These are phyloP conservation scores for Raddia guianensis DNA, from an alignment of 176 grass and related monocot species.

Conservation along the genomic window DNA sequence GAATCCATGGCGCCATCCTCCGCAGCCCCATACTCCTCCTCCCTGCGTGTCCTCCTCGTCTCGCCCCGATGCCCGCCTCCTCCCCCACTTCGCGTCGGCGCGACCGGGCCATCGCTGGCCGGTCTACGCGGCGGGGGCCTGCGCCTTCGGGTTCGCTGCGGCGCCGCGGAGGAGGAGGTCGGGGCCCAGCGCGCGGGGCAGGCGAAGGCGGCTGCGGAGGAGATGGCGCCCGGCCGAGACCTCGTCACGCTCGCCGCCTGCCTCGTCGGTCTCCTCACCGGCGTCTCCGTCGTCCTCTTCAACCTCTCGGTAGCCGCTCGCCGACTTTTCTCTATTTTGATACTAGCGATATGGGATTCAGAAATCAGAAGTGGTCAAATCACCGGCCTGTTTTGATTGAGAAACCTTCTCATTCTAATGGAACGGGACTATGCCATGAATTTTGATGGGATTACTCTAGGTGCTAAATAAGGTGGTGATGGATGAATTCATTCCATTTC, in stretches of 20 bases:
- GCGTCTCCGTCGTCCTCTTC: slow-evolving; percentile 81
- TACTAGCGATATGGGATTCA: neutral
- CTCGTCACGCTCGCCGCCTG: slow-evolving; percentile 83
- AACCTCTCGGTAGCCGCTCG: slow-evolving; percentile 57
- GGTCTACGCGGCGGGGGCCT: neutral
- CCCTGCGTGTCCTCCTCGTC: slow-evolving; percentile 27
- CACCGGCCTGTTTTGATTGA: no score
- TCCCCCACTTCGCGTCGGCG: neutral
- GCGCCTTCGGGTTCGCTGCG: slow-evolving; percentile 34
- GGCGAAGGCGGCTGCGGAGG: slow-evolving; percentile 41
- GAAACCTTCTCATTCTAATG: no score
- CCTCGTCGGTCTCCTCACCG: slow-evolving; percentile 85
- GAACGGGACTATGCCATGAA: no score
- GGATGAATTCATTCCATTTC: no score
- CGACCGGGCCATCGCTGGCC: neutral
- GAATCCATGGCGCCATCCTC: slow-evolving; percentile 34
- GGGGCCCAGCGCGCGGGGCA: neutral
- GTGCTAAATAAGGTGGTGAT: no score
- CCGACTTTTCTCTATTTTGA: neutral
- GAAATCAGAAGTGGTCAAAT: no score
- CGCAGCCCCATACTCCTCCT: neutral
- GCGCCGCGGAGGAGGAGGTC: slow-evolving; percentile 35
- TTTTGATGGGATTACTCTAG: no score
- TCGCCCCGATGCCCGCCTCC: slow-evolving; percentile 20
- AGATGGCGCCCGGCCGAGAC: slow-evolving; percentile 51